Evolutionary conservation across 2,329 filamentous ascomycete species (phyloP), one percentile per base, ranked within the genome.

Genomic region (Karstenula rhodostoma): DNA sequence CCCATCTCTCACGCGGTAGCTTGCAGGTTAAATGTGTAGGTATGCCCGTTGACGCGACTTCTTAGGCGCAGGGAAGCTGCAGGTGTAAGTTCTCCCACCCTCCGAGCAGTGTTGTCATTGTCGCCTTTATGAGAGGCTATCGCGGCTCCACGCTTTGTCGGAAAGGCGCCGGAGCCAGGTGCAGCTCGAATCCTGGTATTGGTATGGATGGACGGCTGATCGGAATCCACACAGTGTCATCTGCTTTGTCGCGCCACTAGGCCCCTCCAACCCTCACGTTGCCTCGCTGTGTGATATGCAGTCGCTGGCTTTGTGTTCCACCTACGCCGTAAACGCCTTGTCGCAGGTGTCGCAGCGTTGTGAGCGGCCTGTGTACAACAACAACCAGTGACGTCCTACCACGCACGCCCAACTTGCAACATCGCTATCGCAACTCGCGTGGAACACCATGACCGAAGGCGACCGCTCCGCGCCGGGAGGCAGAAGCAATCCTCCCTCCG

Each of bases 361-460:
- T 62, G 60, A 64, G 50, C 51, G 40, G 47, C 40, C 29, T 29
- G 29, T 5, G 52, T 12, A 37, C 19, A 15, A 27, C 35, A 19
- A 44, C 40, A 12, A 22, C 32, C 29, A 23, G 27, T 23, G 29
- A 13, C 27, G 29, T 40, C 13, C 42, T 9, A 17, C 19, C 44
- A 19, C 32, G 10, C 25, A 37, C 53, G 3, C 27, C 27, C 32
- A 15, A 40, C 29, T 9, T 27, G 25, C 29, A 15, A 56, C 23
- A 35, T 27, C 32, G 17, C 13, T 5, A 17, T n/a, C 22, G 35
- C 35, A 35, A 29, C 35, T 52, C 54, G 47, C 62, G 50, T 55
- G 56, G 56, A 22, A 43, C 66, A 60, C 56, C 65, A 78, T 77
- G 75, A 69, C 70, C 22, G 74, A 76, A 64, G 67, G 65, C 60